Percentiles rank a stretch among this genome's conserved stretches.
These are phyloP conservation scores for Mycena alexandri DNA, from an alignment of 768 basidiomycete species.

Conservation along the genomic window DNA sequence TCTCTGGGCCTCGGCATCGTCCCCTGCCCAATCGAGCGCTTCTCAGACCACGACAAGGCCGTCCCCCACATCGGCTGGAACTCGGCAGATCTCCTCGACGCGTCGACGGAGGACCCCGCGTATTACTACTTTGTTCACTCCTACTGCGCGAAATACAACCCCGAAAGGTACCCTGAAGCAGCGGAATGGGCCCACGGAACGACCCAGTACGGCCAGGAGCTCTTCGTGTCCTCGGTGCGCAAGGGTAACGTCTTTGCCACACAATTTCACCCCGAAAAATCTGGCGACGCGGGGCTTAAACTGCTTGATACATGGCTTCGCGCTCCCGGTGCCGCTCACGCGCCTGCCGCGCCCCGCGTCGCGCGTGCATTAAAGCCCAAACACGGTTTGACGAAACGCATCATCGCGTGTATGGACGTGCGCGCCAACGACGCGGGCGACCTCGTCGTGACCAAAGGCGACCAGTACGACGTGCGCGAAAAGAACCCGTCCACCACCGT, in stretches of 20 bases:
- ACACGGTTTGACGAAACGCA: conserved; percentile 90
- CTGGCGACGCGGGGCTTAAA: conserved; percentile 86
- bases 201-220: conserved; percentile 94
- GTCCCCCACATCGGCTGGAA: conserved; percentile 99
- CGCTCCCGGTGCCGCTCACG: conserved; percentile 59
- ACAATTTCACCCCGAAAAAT: conserved; percentile 99
- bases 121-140: conserved; percentile 99
- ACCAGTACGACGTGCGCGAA: conserved; percentile 98
- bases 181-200: conserved; percentile 86
- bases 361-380: conserved; percentile 56
- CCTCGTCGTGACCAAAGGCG: conserved; percentile 98
- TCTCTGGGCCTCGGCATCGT: conserved; percentile 86
- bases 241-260: conserved; percentile 89
- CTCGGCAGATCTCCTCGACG: conserved; percentile 69
- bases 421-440: conserved; percentile 96
- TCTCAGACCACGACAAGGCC: conserved; percentile 79
- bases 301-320: conserved; percentile 87
- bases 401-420: conserved; percentile 98
- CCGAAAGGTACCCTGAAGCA: conserved; percentile 63
- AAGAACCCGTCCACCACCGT: conserved; percentile 58
- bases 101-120: conserved; percentile 57
- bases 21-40: conserved; percentile 82
- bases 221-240: conserved; percentile 88
- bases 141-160: conserved; percentile 84
- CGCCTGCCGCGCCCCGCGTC: conserved; percentile 49